These are phyloP conservation scores for Phialophora macrospora DNA, from an alignment of 2,329 filamentous ascomycete species.

Conservation along the genomic window DNA sequence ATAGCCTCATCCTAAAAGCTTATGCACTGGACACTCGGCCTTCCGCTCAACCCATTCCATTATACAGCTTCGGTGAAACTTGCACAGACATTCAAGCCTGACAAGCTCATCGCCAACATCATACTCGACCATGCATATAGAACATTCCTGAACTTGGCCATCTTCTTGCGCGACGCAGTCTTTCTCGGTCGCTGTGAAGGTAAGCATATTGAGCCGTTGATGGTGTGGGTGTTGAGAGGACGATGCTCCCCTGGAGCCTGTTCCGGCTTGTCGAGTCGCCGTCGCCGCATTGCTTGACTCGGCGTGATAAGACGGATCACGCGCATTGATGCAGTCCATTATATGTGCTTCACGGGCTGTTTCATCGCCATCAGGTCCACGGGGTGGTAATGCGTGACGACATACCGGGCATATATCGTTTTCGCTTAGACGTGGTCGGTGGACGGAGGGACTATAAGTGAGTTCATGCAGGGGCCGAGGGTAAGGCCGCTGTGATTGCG, in stretches of 20 bases:
- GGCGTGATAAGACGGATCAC: slow-evolving; percentile 30
- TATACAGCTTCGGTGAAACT: slow-evolving; percentile 67
- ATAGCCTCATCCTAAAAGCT: slow-evolving; percentile 42
- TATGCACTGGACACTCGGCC: slow-evolving; percentile 66
- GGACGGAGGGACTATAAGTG: slow-evolving; percentile 26
- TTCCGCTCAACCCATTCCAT: slow-evolving; percentile 64
- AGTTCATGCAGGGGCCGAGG: slow-evolving; percentile 24
- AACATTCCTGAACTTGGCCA: slow-evolving; percentile 61
- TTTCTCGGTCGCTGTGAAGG: slow-evolving; percentile 66
- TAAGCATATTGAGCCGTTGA: slow-evolving; percentile 47
- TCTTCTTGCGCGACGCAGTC: slow-evolving; percentile 63
- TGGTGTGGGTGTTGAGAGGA: slow-evolving; percentile 35
- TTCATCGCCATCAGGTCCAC: slow-evolving; percentile 47
- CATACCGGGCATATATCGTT: slow-evolving; percentile 56
- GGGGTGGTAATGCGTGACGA: slow-evolving; percentile 47
- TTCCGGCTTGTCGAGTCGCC: background rate
- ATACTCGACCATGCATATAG: slow-evolving; percentile 70
- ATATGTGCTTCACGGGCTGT: slow-evolving; percentile 53
- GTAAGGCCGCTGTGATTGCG: slow-evolving; percentile 7
- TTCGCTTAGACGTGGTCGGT: slow-evolving; percentile 45
- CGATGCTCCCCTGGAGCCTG: background rate
- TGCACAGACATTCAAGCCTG: slow-evolving; percentile 66
- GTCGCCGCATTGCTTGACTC: slow-evolving; percentile 26
- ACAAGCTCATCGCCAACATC: slow-evolving; percentile 64
- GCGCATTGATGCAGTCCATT: slow-evolving; percentile 46